Conservation (phyloP, 768 basidiomycete genomes). For the Udeniomyces megalosporus region DNA sequence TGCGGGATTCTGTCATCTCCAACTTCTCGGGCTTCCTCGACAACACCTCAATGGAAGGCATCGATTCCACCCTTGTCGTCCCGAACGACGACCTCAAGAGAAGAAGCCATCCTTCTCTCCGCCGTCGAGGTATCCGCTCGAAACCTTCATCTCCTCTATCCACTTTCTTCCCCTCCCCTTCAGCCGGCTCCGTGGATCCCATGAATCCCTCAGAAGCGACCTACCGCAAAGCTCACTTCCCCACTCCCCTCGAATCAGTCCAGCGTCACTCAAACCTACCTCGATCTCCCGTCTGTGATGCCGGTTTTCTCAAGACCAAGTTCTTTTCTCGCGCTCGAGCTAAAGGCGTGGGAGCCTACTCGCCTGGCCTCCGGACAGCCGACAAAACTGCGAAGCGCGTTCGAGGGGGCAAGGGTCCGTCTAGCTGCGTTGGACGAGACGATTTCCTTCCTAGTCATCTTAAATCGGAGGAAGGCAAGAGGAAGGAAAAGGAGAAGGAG, state of each 20-base stretch:
- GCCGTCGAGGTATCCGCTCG: not conserved
- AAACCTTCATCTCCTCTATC: not conserved
- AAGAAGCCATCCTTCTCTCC: not conserved
- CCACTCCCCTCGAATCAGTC: not conserved
- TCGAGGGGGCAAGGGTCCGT: not conserved
- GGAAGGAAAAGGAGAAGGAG: conserved; percentile 7
- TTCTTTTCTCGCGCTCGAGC: not conserved
- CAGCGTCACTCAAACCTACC: not conserved
- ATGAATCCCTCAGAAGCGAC: not conserved
- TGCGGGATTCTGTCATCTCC: not conserved
- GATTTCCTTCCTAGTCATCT: conserved; percentile 12
- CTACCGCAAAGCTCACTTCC: not conserved
- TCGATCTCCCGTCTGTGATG: not conserved
- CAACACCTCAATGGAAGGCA: too few species aligned
- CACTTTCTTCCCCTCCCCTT: not conserved
- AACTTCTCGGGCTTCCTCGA: not conserved
- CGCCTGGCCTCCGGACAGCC: not conserved
- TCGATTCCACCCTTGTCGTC: too few species aligned
- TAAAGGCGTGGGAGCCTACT: not conserved
- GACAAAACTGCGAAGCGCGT: not conserved
- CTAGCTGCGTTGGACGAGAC: not conserved
- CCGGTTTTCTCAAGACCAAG: not conserved
- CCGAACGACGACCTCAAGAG: not conserved
- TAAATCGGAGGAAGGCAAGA: conserved; percentile 13
- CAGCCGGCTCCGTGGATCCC: not conserved